These are phyloP conservation scores for Glomus cerebriforme DNA, from an alignment of 192 early-diverging fungal species.

Conservation along the genomic window DNA sequence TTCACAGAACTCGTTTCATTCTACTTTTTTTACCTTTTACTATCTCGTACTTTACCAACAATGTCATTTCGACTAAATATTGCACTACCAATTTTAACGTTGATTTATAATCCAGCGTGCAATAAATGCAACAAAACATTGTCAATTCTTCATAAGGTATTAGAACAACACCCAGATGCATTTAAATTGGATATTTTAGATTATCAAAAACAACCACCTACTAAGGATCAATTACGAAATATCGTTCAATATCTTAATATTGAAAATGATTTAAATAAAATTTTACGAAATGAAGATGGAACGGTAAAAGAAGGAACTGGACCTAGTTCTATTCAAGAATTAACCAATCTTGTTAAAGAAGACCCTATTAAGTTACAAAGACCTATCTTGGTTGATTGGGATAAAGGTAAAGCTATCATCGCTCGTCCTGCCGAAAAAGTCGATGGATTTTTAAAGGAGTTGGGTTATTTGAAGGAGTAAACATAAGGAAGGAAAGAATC, in stretches of 20 bases:
- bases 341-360: neutral
- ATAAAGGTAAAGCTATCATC: conserved; percentile 28
- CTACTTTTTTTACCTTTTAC: neutral
- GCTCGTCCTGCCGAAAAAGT: conserved; percentile 26
- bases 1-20: no score
- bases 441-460: conserved; percentile 17
- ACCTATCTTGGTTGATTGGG: conserved; percentile 27
- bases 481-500: neutral
- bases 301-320: neutral
- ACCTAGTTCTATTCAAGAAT: neutral
- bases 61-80: conserved; percentile 12
- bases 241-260: conserved; percentile 8
- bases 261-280: conserved; percentile 4
- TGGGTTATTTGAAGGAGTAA: conserved; percentile 17
- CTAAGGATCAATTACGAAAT: neutral
- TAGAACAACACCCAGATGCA: neutral
- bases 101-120: neutral
- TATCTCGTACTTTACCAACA: neutral
- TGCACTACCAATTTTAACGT: conserved; percentile 1
- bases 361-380: conserved; percentile 11
- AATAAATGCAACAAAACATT: neutral
- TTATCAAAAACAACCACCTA: conserved; percentile 17
- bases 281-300: neutral
- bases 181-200: conserved; percentile 19
- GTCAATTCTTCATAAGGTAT: conserved; percentile 4